Evolutionary conservation across 305 asterid species (phyloP).

Genomic region (Fraxinus latifolia): DNA sequence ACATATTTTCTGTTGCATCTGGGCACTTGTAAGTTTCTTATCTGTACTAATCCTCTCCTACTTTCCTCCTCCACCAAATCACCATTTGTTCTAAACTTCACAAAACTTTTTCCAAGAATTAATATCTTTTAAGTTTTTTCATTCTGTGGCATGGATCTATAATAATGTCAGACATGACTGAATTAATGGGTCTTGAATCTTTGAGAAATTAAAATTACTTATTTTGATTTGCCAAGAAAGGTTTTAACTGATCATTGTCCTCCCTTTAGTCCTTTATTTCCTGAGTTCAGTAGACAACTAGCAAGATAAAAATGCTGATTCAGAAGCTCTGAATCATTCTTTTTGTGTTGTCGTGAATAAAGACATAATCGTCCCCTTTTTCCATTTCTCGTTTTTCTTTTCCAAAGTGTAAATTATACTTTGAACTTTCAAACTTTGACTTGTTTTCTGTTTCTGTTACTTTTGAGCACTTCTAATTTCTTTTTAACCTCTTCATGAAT

Average conservation of each 20-base stretch:
- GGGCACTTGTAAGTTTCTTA: slow-evolving; percentile 84
- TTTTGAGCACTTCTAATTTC: slow-evolving; percentile 20
- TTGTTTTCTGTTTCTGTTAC: slow-evolving; percentile 14
- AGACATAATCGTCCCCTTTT: background rate
- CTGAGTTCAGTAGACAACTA: background rate
- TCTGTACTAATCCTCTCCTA: slow-evolving; percentile 14
- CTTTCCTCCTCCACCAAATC: slow-evolving; percentile 3
- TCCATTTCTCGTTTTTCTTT: background rate
- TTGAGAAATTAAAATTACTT: background rate
- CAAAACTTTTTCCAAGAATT: background rate
- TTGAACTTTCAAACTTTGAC: background rate
- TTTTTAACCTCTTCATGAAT: slow-evolving; percentile 22
- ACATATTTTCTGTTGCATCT: slow-evolving; percentile 95
- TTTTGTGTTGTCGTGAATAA: background rate
- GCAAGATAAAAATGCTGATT: background rate
- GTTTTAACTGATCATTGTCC: background rate
- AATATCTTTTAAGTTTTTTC: background rate
- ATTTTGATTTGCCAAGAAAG: slow-evolving; percentile 4
- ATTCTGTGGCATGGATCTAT: background rate
- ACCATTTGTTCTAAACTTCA: background rate
- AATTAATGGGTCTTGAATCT: background rate
- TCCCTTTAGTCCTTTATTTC: background rate
- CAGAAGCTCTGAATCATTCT: background rate
- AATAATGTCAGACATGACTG: background rate
- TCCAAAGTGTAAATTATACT: background rate